Evolutionary conservation across 2,329 filamentous ascomycete genomes (phyloP), one percentile per base, ranked within the genome.

Genomic region (Cladosporium phlei): DNA sequence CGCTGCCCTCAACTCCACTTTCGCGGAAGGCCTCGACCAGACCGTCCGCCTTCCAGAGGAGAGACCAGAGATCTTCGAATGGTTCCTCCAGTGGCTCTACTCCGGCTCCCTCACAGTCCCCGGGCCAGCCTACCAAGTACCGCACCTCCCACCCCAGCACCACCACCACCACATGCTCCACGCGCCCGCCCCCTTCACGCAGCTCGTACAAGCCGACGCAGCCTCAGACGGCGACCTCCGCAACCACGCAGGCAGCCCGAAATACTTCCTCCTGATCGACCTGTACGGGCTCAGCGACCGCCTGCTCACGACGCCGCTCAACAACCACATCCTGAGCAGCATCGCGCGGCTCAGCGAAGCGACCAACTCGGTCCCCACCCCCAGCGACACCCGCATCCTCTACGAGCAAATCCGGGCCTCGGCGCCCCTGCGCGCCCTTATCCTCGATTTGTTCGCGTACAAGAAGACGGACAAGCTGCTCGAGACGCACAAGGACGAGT

Each of bases 81-180:
- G 73, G 63, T 71, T 74, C 55, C 61, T 73, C n/a, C 62, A 68
- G 49, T 76, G 73, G 73, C 65, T 76, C 5, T 76, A 77, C 63
- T 72, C 69, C 5, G 65, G 66, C 24, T 54, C 56, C 21, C 66
- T 69, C 1, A 64, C 60, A 9, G 33, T 50, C n/a, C 50, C 45
- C 10, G 39, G 37, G 16, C 38, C 53, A 50, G 35, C 50, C 52
- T 27, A 42, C 46, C 27, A 46, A 38, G 21, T 33, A 17, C 50
- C 44, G 17, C 38, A 48, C n/a, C 46, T 48, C 30, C 32, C 34
- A 9, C 37, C 46, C 4, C 6, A 25, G 11, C 37, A 39, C 2
- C 37, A 39, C 2, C 22, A 39, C 17, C 37, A 29, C 25, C 40
- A 21, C 25, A 38, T 38, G 17, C 32, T 37, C 2, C 44, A 48